Evolutionary conservation across 225 moss, liverwort and hornwort genomes (phyloP), one percentile per base, ranked within the genome.

Genomic region (Pseudoscleropodium purum): DNA sequence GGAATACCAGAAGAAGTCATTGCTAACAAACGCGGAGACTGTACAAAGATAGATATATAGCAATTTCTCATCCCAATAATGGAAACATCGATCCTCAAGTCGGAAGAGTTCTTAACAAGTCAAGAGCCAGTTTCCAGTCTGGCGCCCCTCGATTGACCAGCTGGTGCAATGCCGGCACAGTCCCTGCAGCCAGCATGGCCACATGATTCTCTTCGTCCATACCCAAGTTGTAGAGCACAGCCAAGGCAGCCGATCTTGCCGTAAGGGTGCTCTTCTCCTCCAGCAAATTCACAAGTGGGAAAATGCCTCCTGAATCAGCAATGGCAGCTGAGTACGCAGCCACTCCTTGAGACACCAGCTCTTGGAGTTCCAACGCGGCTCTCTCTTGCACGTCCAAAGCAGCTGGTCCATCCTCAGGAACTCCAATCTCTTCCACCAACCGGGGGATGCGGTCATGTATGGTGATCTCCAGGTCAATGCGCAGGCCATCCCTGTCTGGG

Each of bases 61-160:
- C 47, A 86, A 60, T 61, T 81, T 52, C 45, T 65, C 39, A 83
- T 72, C 47, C 36, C 41, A 37, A 25, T 43, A 39, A 31, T 69
- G 45, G 10, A 18, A 54, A 31, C 19, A 75, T 45, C 62, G 62
- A 82, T 15, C 62, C 82, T 94, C 81, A 96, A 37, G 91, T 94
- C 15, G 96, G 95, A 79, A 97, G 95, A 63, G 93, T 85, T 89
- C 95, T 89, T 82, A 96, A 92, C 84, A 96, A 83, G 67, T 95
- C 93, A 15, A 95, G 90, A 47, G 97, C 96, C 47, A 94, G 89
- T 83, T 94, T 93, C 96, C 96, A 97, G 64, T 94, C 94, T n/a
- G 91, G 90, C 60, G 73, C 80, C 77, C 89, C 91, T 84, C 87
- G 93, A 87, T 91, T 95, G 60, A 96, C 91, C 77, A 95, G 80